A percentile compares a stretch with the other conserved stretches of the same genome.
phyloP scores from a whole-genome alignment of 192 early-diverging fungal genomes.

The Coemansia pectinata region DNA sequence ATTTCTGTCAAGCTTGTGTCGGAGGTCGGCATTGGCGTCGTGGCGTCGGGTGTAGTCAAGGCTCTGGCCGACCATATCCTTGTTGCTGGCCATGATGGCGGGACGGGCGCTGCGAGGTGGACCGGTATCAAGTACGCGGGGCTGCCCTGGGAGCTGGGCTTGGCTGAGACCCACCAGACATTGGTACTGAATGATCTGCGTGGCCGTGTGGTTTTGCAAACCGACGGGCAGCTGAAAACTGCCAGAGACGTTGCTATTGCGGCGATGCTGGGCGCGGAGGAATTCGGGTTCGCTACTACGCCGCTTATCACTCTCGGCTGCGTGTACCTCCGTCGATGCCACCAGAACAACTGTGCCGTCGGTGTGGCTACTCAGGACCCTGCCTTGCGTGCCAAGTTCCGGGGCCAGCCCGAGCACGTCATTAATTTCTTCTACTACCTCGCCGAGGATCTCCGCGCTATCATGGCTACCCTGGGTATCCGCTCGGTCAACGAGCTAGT shows the following conservation, averaged over 20 bases:
- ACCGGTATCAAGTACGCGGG: slow-evolving; percentile 99
- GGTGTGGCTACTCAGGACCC: slow-evolving; percentile 98
- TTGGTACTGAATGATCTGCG: slow-evolving; percentile 95
- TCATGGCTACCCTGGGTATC: slow-evolving; percentile 96
- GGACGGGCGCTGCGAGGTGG: slow-evolving; percentile 96
- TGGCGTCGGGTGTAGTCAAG: slow-evolving; percentile 96
- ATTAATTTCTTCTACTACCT: slow-evolving; percentile 99
- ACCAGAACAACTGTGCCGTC: slow-evolving; percentile 94
- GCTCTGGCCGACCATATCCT: slow-evolving; percentile 97
- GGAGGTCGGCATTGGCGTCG: slow-evolving; percentile 96
- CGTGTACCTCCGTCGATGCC: slow-evolving; percentile 92
- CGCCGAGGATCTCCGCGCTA: slow-evolving; percentile 86
- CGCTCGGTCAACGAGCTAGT: slow-evolving; percentile 96
- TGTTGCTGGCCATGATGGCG: slow-evolving; percentile 95
- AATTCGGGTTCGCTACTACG: slow-evolving; percentile 98
- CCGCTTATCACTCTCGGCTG: slow-evolving; percentile 98
- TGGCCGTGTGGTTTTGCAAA: slow-evolving; percentile 94
- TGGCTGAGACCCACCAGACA: slow-evolving; percentile 99
- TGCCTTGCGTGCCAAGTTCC: slow-evolving; percentile 90
- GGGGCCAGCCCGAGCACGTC: slow-evolving; percentile 93
- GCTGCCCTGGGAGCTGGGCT: slow-evolving; percentile 97
- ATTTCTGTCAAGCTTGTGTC: slow-evolving; percentile 97
- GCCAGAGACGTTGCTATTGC: slow-evolving; percentile 97
- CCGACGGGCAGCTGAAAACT: slow-evolving; percentile 98
- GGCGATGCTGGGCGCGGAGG: slow-evolving; percentile 96